A percentile compares a stretch with the other conserved stretches of the same genome.
Conservation (phyloP, 2,329 filamentous ascomycete species). For the Fusarium subglutinans region DNA sequence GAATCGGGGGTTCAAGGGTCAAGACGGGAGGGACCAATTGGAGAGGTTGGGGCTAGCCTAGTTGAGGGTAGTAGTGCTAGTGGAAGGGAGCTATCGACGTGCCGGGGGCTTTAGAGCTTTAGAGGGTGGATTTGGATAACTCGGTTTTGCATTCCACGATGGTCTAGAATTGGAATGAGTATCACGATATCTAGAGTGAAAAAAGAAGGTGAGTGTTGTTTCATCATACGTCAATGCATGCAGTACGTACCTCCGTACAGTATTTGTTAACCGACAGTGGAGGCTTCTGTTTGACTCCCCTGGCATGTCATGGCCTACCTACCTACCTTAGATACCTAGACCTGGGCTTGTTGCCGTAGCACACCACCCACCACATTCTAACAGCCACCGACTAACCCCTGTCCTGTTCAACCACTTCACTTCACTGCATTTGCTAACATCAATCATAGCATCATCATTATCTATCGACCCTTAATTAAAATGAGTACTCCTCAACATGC, state of each 20-base stretch:
- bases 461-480: constrained; percentile 45
- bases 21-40: constrained; percentile 2
- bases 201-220: not conserved
- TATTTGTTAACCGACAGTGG: not conserved
- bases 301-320: not conserved
- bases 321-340: too few species aligned
- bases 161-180: constrained; percentile 7
- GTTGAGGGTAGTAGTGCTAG: not conserved
- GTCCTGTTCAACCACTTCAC: not conserved
- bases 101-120: not conserved
- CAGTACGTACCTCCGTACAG: not conserved
- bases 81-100: constrained; percentile 20
- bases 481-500: constrained; percentile 69
- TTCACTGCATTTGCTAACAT: not conserved
- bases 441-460: not conserved
- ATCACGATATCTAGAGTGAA: not conserved
- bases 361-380: not conserved
- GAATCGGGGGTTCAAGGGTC: not conserved
- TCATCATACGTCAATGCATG: not conserved
- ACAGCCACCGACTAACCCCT: constrained; percentile 1
- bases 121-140: not conserved
- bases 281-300: not conserved
- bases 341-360: not conserved
- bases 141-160: constrained; percentile 23
- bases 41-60: not conserved